Evolutionary conservation across 768 basidiomycete genomes (phyloP), one percentile per base, ranked within the genome.

Genomic region (Candolleomyces eurysporus): DNA sequence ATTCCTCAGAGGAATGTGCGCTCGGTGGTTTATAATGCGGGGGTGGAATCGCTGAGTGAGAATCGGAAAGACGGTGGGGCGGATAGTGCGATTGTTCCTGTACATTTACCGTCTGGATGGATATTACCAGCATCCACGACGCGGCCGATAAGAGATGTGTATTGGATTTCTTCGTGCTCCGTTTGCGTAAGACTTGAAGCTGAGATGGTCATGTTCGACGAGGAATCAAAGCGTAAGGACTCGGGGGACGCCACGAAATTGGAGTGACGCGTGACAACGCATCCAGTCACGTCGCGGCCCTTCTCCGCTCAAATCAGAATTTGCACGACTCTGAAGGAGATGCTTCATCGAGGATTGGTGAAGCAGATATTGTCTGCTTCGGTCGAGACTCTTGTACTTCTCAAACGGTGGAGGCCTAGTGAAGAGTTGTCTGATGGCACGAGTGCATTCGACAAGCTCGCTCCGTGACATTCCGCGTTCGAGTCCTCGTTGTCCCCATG

Each of bases 11-110:
- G 75, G 70, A 97, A 98, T 3, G 94, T 96, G 61, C 92, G 88
- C 73, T 99, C 98, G 0, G 96, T 99, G 19, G 96, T 98, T 43
- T 98, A 80, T 13, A 98, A 84, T 3, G 96, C 96, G 4, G 98
- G 80, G 4, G 88, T 84, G 58, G 81, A 76, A 71, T 90, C 71
- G 6, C 83, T 76, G 60, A 98, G 89, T 16, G 91, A 90, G 82
- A 99, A 99, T 14, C 95, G 91, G 55, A 99, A 78, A 13, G 88
- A 82, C 2, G 89, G 91, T 6, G 96, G 96, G 0, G 95, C 96
- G 70, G 98, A 98, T 71, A 96, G 72, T 53, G 96, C 89, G 66
- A 92, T 76, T 9, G 96, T 98, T 57, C 96, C 96, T 0, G 96
- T 98, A 17, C 96, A 96, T 0, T 96, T 99, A 52, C 96, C 87